Base-by-base conservation (phyloP, 768 basidiomycete species). In the Russula olivacea region DNA sequence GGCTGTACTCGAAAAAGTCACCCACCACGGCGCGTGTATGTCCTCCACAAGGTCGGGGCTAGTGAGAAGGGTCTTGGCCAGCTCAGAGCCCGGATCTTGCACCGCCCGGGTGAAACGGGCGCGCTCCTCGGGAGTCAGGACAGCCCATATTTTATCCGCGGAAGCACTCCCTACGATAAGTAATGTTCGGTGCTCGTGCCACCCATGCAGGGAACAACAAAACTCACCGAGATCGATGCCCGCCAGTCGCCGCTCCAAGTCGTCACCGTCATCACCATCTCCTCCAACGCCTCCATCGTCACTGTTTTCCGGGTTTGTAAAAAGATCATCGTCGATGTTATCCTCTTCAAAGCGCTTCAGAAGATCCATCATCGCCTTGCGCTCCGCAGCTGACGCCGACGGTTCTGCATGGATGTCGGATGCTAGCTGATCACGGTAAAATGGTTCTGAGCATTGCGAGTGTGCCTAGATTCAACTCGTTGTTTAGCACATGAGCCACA, bases 361-460 rank as follows among this genome's bases (percentile, higher is more conserved):
- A 4, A 93, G 70, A 52, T 85, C 83, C 69, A 93, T 73, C 81
- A 91, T 92, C 64, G 80, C 77, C 51, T 74, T 71, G 49, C 83
- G 78, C 69, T 93, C 89, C 61, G 82, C 75, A 0, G 76, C 72
- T 3, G 80, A 77, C 68, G 80, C 84, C 5, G 83, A 80, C 4
- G 86, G 78, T 38, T 77, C 79, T 0, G 80, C 70, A 45, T 78
- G 79, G 58, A 91, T 86, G 51, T 87, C 83, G 2, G 73, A 72
- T 66, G 88, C 84, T 4, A 93, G 73, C 69, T 91, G 87, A 56
- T 84, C 85, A 66, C 84, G 83, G 73, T 92, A 93, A 72, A 94
- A 94, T 0, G 78, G 75, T 72, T 93, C 92, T 28, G 91, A 91
- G 75, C 91, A 93, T 71, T 82, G 79, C 3, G 79, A 76, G 72